phyloP scores from a whole-genome alignment of 192 early-diverging fungal species.

The Cetraspora pellucida region DNA sequence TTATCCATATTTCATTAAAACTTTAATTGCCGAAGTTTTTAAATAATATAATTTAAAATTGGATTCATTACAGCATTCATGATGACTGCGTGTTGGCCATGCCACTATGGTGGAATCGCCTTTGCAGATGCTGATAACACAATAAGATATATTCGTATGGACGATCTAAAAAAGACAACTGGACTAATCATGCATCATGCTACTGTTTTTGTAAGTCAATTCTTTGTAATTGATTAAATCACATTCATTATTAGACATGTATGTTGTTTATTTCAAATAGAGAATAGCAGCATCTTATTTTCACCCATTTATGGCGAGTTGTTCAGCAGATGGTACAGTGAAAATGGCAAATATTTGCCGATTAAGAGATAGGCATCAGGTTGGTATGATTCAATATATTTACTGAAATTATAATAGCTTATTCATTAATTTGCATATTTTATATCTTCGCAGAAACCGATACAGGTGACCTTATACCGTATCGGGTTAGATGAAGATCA shows the following conservation, averaged over 20 bases:
- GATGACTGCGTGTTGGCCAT: constrained; percentile 20
- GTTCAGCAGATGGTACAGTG: constrained; percentile 23
- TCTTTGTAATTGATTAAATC: background rate
- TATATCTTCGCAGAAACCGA: constrained; percentile 20
- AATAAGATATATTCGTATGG: constrained; percentile 28
- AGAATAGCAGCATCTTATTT: constrained; percentile 13
- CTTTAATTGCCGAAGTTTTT: no score
- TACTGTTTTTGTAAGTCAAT: constrained; percentile 21
- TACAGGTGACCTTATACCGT: constrained; percentile 30
- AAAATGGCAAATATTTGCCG: constrained; percentile 34
- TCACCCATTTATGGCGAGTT: constrained; percentile 34
- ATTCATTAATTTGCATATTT: background rate
- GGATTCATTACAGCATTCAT: constrained; percentile 1
- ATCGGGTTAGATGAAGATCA: constrained; percentile 1
- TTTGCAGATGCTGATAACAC: constrained; percentile 32
- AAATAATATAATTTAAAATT: background rate
- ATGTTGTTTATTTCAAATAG: background rate
- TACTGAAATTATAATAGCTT: background rate
- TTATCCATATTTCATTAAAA: background rate
- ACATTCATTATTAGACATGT: background rate
- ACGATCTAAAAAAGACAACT: constrained; percentile 31
- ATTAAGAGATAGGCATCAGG: constrained; percentile 30
- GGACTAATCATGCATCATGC: constrained; percentile 22
- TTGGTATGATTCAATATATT: background rate
- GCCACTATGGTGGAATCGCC: constrained; percentile 15